Evolutionary conservation across 1,284 basidiomycete genomes (phyloP).

Genomic region (Ceratobasidium sp.): DNA sequence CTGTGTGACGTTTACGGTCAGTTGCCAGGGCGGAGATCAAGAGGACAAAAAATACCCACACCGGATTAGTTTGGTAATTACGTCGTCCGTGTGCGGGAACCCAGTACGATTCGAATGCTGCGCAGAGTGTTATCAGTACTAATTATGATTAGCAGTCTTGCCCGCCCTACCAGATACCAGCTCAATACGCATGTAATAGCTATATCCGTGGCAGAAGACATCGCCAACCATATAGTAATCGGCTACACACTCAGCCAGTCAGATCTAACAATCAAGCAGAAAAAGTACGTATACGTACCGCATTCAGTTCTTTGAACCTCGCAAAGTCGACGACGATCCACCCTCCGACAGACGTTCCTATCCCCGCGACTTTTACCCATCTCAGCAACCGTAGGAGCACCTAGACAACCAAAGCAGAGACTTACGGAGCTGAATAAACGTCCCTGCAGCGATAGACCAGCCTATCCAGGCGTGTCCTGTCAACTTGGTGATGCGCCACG

Average conservation of each 20-base stretch:
- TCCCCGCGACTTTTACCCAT: conserved; percentile 53
- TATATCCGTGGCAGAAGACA: conserved; percentile 56
- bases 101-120: conserved; percentile 61
- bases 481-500: conserved; percentile 31
- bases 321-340: conserved; percentile 56
- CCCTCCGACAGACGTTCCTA: conserved; percentile 56
- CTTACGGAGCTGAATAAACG: conserved; percentile 37
- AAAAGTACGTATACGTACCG: conserved; percentile 46
- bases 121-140: conserved; percentile 52
- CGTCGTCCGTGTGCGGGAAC: conserved; percentile 57
- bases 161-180: conserved; percentile 56
- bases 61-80: conserved; percentile 61
- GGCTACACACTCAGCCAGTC: not conserved
- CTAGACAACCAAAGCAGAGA: not conserved
- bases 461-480: conserved; percentile 25
- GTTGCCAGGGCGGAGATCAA: not conserved
- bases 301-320: conserved; percentile 55
- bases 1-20: not conserved
- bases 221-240: conserved; percentile 52
- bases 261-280: not conserved
- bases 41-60: conserved; percentile 54
- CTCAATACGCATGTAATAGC: conserved; percentile 58
- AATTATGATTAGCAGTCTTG: too few species aligned
- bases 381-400: too few species aligned
- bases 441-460: not conserved